Conservation (phyloP, 768 basidiomycete genomes). For the Nidularia sp. region DNA sequence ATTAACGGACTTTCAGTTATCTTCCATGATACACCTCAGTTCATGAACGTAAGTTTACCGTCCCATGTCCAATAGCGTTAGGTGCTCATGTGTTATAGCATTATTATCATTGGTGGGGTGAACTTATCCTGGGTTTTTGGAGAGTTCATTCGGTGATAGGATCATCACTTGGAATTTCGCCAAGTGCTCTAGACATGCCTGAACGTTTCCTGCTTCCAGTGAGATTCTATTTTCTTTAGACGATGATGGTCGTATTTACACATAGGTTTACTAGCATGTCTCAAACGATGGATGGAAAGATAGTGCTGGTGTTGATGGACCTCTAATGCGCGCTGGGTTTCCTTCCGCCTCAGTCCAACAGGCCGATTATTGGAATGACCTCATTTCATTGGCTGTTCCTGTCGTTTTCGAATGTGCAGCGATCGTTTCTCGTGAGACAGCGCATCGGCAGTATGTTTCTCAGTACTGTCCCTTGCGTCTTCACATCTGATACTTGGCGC, state of each 20-base stretch:
- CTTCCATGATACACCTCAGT: conserved; percentile 11
- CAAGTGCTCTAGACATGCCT: conserved; percentile 7
- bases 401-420: conserved; percentile 61
- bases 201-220: conserved; percentile 26
- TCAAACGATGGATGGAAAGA: conserved; percentile 49
- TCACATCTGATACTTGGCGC: not conserved
- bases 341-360: conserved; percentile 55
- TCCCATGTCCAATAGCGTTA: not conserved
- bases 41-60: conserved; percentile 5
- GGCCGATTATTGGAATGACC: conserved; percentile 60
- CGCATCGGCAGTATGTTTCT: conserved; percentile 39
- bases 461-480: too few relatives aligned
- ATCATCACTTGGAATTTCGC: not conserved
- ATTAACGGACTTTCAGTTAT: conserved; percentile 13
- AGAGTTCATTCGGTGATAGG: conserved; percentile 18
- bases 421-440: conserved; percentile 59
- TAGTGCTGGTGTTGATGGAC: conserved; percentile 53
- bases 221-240: conserved; percentile 2
- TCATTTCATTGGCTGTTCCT: conserved; percentile 36
- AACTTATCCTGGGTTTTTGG: conserved; percentile 29
- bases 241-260: not conserved
- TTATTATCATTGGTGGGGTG: conserved; percentile 32
- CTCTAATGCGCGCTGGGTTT: conserved; percentile 63
- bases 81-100: conserved; percentile 15
- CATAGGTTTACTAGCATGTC: too few relatives aligned